Evolutionary conservation across 768 basidiomycete genomes (phyloP), one percentile per base, ranked within the genome.

Genomic region (Nidularia sp.): DNA sequence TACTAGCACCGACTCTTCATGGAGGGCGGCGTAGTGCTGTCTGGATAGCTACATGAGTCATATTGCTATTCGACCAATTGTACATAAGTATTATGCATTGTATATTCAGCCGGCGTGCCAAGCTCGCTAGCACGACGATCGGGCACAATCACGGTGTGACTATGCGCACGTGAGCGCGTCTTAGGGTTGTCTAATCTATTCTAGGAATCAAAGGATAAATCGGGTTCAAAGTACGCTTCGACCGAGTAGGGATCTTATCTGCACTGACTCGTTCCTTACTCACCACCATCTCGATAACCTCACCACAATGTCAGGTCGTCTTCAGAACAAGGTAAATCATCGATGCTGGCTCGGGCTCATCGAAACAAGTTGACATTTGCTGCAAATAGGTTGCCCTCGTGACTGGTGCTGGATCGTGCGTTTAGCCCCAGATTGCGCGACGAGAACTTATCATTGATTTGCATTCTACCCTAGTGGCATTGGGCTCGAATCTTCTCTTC

Each of bases 401-500:
- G 67, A 96, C 93, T 29, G 93, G 93, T 53, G 93, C 86, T 45
- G 93, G 86, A 64, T 88, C 87, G 92, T 94, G 64, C 74, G 90
- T 75, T 29, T 29, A 29, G 25, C 25, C 10, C 18, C 22, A 32
- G 53, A 34, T 34, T 48, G 22, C 45, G 15, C 36, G 13, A 53
- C 54, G 45, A 46, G 55, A 55, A 41, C 52, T 53, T 45, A 31
- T 42, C 56, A 51, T 57, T 65, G 50, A 58, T 54, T 46, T 56
- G 55, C 51, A 22, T 57, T 25, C 9, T 13, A n/a, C 31, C 15
- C 42, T 68, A 98, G 95, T 51, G 97, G 97, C 0, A 97, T 99
- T 67, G 97, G 97, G 29, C 81, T 98, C 46, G 94, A 99, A 72
- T 89, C 94, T 0, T 85, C 93, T n/a, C 77, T 98, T 54, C 80